Evolutionary conservation across 768 basidiomycete genomes (phyloP).

Genomic region (Boletus huronensis): DNA sequence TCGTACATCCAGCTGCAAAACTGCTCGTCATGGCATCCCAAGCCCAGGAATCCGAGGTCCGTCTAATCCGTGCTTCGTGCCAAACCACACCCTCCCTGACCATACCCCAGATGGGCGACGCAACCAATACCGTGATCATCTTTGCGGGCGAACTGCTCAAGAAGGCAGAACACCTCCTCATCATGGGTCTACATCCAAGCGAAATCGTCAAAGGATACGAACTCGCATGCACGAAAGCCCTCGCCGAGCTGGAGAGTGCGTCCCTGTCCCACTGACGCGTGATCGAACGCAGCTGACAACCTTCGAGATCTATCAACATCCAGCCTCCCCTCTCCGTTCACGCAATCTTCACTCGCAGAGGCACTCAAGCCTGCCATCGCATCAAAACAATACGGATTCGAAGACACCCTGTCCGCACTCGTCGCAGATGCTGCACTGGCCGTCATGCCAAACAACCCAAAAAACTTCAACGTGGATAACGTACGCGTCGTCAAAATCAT

Average conservation of each 20-base stretch:
- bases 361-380: conserved; percentile 92
- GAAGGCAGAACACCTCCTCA: conserved; percentile 84
- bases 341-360: conserved; percentile 59
- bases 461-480: conserved; percentile 97
- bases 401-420: conserved; percentile 74
- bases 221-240: conserved; percentile 77
- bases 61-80: conserved; percentile 21
- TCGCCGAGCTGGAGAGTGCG: conserved; percentile 89
- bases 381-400: conserved; percentile 95
- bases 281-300: conserved; percentile 14
- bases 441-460: conserved; percentile 85
- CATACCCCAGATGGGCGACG: conserved; percentile 85
- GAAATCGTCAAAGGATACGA: conserved; percentile 96
- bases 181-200: conserved; percentile 97
- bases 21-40: conserved; percentile 99
- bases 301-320: conserved; percentile 63
- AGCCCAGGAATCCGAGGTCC: conserved; percentile 90
- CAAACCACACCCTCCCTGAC: background rate
- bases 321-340: conserved; percentile 68
- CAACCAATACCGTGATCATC: conserved; percentile 94
- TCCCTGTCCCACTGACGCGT: conserved; percentile 34
- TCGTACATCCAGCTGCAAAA: conserved; percentile 98
- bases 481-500: conserved; percentile 98
- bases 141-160: conserved; percentile 94
- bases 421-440: conserved; percentile 92